Evolutionary conservation across 352 stramenopile species (phyloP), one percentile per base, ranked within the genome.

Genomic region (Phytophthora lateralis): DNA sequence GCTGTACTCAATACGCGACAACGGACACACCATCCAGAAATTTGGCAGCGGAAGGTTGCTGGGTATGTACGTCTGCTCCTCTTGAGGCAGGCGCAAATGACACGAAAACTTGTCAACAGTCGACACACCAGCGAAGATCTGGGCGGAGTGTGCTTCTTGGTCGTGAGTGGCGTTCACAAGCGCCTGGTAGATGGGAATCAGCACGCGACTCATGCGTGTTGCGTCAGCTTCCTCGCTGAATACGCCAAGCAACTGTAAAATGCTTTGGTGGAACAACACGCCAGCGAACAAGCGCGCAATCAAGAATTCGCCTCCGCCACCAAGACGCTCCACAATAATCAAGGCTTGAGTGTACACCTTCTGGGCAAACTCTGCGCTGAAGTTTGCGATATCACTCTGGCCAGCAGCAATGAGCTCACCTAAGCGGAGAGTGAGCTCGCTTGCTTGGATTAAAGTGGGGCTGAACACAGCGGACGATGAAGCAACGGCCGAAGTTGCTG

Each of bases 21-120:
- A 73, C 30, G 83, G 83, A 49, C 69, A 85, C 34, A 86, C 78
- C 65, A 91, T 78, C 83, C 83, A 93, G 32, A 84, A 85, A 45
- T 63, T 77, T 29, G 81, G 81, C 41, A 93, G 42, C 11, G 81
- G 83, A 18, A 92, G 56, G 43, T 88, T 90, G 21, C 69, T 81
- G 18, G 67, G 63, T 17, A 76, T 42, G 46, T 80, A 90, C 24
- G 46, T 60, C 30, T 82, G 57, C 58, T 90, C 83, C 17, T 86
- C 55, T 60, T 82, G 76, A 34, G 83, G 83, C 12, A 87, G 54
- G 18, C 73, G 74, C 42, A 91, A 68, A 62, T 93, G 80, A 14
- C 63, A 85, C 29, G 81, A 88, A 18, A 62, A 64, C 41, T 82
- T 88, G 20, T 75, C 43, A 5, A 34, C 39, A 7, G 58, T 21